Evolutionary conservation across 129 eudicot genomes (phyloP).

Genomic region (Artemisia argyi): DNA sequence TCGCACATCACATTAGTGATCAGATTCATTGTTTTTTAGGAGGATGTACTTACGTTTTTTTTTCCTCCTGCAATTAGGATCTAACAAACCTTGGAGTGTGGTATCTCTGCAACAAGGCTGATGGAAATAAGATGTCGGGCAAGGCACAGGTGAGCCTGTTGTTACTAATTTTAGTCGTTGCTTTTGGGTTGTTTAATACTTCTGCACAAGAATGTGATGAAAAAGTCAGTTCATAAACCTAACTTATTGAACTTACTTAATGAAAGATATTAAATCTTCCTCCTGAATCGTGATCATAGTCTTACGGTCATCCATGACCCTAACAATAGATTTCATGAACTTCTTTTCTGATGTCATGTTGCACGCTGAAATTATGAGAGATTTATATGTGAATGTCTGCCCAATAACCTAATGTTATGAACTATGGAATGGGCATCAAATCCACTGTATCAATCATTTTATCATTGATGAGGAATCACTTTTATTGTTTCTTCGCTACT

Average conservation of each 20-base stretch:
- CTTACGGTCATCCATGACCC: too few relatives aligned
- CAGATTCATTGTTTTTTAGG: not conserved
- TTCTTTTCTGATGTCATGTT: not conserved
- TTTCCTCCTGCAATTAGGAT: slow-evolving; percentile 36
- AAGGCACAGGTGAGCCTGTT: slow-evolving; percentile 27
- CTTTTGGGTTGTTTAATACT: slow-evolving; percentile 8
- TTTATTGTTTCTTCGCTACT: not conserved
- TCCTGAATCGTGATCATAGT: too few relatives aligned
- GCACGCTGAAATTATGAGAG: not conserved
- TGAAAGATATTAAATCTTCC: too few relatives aligned
- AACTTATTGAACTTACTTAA: too few relatives aligned
- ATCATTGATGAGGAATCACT: not conserved
- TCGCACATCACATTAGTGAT: slow-evolving; percentile 5
- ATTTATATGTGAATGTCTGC: not conserved
- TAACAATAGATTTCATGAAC: too few relatives aligned
- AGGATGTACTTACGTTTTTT: slow-evolving; percentile 22
- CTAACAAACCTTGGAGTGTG: slow-evolving; percentile 57
- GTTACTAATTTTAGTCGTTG: not conserved
- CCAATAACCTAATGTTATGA: not conserved
- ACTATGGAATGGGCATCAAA: not conserved
- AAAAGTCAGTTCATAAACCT: too few relatives aligned
- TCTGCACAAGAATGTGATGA: not conserved
- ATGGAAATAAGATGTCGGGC: slow-evolving; percentile 41
- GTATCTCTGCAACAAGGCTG: slow-evolving; percentile 53
- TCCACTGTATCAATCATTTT: not conserved